Percentiles rank a stretch among this genome's conserved stretches.
These are phyloP conservation scores for Tylopilus plumbeoviolaceoides DNA, from an alignment of 768 basidiomycete genomes.

Conservation along the genomic window DNA sequence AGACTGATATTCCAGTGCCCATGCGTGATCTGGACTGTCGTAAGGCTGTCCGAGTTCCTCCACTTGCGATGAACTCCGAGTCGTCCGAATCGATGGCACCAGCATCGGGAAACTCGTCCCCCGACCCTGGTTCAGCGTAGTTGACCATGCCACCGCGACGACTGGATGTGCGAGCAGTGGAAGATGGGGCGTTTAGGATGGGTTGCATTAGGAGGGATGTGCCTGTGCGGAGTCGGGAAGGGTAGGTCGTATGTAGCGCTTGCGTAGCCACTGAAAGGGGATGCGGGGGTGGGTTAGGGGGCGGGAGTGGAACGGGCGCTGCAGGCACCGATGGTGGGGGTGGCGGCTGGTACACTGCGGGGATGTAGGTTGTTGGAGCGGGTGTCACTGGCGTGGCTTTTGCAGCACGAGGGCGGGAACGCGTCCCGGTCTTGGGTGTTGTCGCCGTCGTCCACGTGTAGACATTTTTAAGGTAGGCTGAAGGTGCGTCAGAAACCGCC, in stretches of 20 bases:
- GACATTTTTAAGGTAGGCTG: constrained; percentile 66
- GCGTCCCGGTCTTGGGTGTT: constrained; percentile 39
- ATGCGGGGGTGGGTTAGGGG: constrained; percentile 49
- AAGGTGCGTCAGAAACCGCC: constrained; percentile 13
- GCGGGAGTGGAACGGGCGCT: constrained; percentile 26
- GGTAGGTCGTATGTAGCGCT: constrained; percentile 76
- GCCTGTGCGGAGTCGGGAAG: constrained; percentile 88
- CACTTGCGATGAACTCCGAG: constrained; percentile 72
- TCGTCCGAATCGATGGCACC: constrained; percentile 83
- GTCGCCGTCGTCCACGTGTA: constrained; percentile 64
- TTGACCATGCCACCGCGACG: constrained; percentile 73
- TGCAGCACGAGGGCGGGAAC: constrained; percentile 35
- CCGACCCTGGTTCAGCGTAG: constrained; percentile 83
- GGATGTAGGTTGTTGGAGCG: constrained; percentile 32
- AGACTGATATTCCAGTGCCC: constrained; percentile 49
- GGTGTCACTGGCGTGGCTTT: constrained; percentile 39
- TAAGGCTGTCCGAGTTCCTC: constrained; percentile 56
- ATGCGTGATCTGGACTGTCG: constrained; percentile 42
- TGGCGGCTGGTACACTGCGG: constrained; percentile 37
- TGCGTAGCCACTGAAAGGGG: constrained; percentile 63
- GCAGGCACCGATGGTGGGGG: constrained; percentile 29
- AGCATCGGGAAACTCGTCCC: constrained; percentile 76
- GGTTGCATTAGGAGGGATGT: constrained; percentile 90
- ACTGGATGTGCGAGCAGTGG: constrained; percentile 43
- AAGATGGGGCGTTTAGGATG: constrained; percentile 44